Evolutionary conservation across 768 basidiomycete genomes (phyloP), one percentile per base, ranked within the genome.

Genomic region (Cantharellus cinnabarinus): DNA sequence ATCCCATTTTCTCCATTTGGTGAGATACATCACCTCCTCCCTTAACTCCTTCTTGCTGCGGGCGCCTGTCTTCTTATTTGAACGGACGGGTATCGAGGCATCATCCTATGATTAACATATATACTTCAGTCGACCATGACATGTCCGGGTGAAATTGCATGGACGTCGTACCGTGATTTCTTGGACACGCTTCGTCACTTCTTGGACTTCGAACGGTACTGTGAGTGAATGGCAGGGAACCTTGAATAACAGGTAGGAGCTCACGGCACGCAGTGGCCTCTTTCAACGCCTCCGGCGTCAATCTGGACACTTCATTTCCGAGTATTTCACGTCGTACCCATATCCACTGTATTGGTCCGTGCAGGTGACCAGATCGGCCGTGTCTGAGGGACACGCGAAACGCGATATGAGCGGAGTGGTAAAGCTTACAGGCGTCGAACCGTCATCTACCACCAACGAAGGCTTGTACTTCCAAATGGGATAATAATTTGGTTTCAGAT

Each of bases 371-470:
- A 29, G 20, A 29, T 29, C 20, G 20, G 20, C 20, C 20, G 20
- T 29, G 20, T 10, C 44, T 20, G 20, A 10, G 44, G 44, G 14
- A 20, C 44, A 20, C 20, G 44, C 10, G 44, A 10, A 10, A 48
- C 20, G 14, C 14, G 20, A 48, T 48, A 38, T 14, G 14, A 54
- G 10, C 40, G 41, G 41, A 29, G 1, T n/a, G 60, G 42, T 34
- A 7, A 10, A 58, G 62, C 78, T 66, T 59, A 85, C 84, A 50
- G 83, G 83, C 67, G 84, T 85, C 0, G 74, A 81, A 3, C 83
- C 84, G 60, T 85, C 81, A 65, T 86, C 78, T 63, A 83, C 78
- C 5, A 85, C 80, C 82, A 85, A 81, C 15, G 83, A 85, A 0
- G 85, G 84, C 57, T 74, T 81, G 63, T 78, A 83, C 83, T 85